Evolutionary conservation across 2,329 filamentous ascomycete genomes (phyloP), one percentile per base, ranked within the genome.

Genomic region (Botrytis sinoallii): DNA sequence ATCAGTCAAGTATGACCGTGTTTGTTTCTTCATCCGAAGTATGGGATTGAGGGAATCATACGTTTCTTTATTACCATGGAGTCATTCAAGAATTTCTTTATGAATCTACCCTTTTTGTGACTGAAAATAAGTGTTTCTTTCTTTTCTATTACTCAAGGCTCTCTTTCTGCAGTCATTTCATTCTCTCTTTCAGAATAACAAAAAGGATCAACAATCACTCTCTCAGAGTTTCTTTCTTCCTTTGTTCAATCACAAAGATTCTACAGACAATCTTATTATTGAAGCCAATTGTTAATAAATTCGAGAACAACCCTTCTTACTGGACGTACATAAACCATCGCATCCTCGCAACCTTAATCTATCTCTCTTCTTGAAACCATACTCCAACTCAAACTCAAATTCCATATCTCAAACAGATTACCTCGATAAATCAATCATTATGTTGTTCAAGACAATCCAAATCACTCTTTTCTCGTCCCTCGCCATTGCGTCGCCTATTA

Each of bases 21-120:
- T 46, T 40, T 71, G 14, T 52, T 46, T 40, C 69, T 52, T 35
- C 25, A 29, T 65, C 69, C 22, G 44, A 68, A 68, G 48, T 68
- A 57, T 57, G 25, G n/a, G 18, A 57, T 57, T 2, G 32, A 52
- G 32, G n/a, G 46, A 55, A 55, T 68, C 65, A 68, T 55, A 68
- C 35, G 22, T 55, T 29, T 1, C 16, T 52, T 29, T 29, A 44
- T 12, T 48, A 38, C 22, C 10, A 48, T 66, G 20, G 29, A n/a
- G 20, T 48, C 29, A 66, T 10, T 9, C 29, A 18, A n/a, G 35
- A 10, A 22, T 35, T 8, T 7, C 20, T 32, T 32, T 46, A 20
- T 52, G 22, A 66, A n/a, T 38, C 8, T 1, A 14, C 29, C n/a
- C 14, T 14, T 38, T 25, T 38, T 16, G 32, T 52, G 32, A 60